Base-by-base conservation (phyloP, 805 yeast genomes). In the Saturnispora dispora region DNA sequence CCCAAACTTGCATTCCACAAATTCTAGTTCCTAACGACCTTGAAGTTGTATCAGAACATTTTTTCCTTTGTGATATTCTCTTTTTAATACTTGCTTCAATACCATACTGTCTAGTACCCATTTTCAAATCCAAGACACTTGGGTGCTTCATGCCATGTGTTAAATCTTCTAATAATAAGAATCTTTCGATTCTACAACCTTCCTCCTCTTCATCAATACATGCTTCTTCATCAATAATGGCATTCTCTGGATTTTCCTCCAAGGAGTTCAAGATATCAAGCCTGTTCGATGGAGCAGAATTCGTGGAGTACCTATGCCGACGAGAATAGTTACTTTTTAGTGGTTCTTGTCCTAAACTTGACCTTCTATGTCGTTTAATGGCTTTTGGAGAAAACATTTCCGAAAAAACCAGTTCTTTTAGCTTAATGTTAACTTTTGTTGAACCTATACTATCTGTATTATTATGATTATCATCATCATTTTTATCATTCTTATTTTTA, bases 91-190 rank as follows among this genome's bases (percentile, higher is more conserved):
- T 74, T 0, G 98, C 97, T 56, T 89, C 96, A n/a, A 91, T 84
- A 9, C 99, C 99, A 61, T 93, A 93, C 67, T 93, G 99, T 53
- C 99, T 75, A 0, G 99, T 91, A 0, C 99, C 99, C 98, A 93
- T 93, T 64, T 93, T 93, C 59, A 93, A 72, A 68, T 93, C 99
- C 47, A 93, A 70, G 0, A 91, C 98, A 63, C 96, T 90, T 0
- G 99, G 97, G 56, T 77, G 78, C 30, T 68, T 71, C 82, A 91
- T 81, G 23, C 88, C 87, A 50, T 82, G 76, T 0, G 98, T 93
- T 46, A 93, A 70, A 69, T 93, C 99, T 63, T 95, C 99, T 47
- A 93, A 71, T 9, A 93, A 67, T 37, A 93, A 83, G 63, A 89
- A 93, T 55, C 95, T 73, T 67, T 87, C 95, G 39, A 85, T 80